A percentile compares a stretch with the other conserved stretches of the same genome.
Conservation (phyloP, 2,329 filamentous ascomycete species). For the Beauveria bassiana region DNA sequence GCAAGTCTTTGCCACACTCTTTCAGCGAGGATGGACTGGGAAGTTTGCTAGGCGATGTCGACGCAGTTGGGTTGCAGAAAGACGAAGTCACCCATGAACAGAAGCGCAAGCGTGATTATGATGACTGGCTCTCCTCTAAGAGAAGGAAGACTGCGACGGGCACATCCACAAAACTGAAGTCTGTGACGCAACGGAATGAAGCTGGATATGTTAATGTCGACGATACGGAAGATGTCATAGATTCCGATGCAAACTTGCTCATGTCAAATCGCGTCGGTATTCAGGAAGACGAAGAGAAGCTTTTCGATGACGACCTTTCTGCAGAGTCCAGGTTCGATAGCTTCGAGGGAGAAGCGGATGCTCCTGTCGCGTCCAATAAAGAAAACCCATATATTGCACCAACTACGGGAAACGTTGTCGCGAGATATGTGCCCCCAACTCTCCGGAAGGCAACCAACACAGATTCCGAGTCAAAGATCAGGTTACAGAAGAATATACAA, state of each 20-base stretch:
- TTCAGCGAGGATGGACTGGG: constrained; percentile 79
- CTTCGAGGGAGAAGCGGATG: constrained; percentile 24
- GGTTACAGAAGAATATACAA: constrained; percentile 72
- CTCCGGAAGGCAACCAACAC: constrained; percentile 56
- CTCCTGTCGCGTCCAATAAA: constrained; percentile 36
- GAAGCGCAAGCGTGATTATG: constrained; percentile 52
- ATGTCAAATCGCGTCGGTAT: constrained; percentile 27
- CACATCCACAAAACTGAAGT: constrained; percentile 20
- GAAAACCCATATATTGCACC: constrained; percentile 92
- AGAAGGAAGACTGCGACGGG: constrained; percentile 31
- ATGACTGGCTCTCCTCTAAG: constrained; percentile 54
- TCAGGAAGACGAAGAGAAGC: constrained; percentile 7
- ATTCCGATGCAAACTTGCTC: constrained; percentile 24
- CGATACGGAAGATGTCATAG: constrained; percentile 20
- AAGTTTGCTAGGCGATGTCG: constrained; percentile 65
- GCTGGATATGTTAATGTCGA: constrained; percentile 22
- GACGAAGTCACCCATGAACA: constrained; percentile 50
- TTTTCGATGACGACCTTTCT: constrained; percentile 26
- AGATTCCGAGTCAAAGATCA: constrained; percentile 58
- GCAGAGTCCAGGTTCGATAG: constrained; percentile 32
- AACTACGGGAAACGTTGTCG: constrained; percentile 33
- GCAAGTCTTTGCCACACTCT: constrained; percentile 63
- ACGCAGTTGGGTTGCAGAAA: constrained; percentile 33
- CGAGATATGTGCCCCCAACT: constrained; percentile 87
- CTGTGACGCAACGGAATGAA: constrained; percentile 21